Evolutionary conservation across 164 flowering plant genomes (phyloP).

Genomic region (Kingdonia uniflora): DNA sequence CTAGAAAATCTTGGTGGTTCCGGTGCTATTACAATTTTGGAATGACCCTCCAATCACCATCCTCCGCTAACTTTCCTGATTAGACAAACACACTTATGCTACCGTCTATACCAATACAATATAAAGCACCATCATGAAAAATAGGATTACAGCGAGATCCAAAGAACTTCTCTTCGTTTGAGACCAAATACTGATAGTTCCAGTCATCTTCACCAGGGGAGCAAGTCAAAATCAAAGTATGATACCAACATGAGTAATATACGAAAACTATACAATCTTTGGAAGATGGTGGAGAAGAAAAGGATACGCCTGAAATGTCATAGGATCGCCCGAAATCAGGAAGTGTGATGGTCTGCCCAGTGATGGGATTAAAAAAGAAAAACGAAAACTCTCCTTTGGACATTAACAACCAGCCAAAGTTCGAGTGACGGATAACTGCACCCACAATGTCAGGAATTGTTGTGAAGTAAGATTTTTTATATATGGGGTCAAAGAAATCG

Average conservation of each 20-base stretch:
- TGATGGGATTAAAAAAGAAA: neutral
- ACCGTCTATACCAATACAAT: neutral
- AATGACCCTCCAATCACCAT: too few species aligned
- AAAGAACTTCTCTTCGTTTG: neutral
- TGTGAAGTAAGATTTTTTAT: neutral
- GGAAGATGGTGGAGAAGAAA: conserved; percentile 1
- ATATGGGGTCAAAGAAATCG: neutral
- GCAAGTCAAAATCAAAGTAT: neutral
- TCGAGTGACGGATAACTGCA: neutral
- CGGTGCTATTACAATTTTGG: too few species aligned
- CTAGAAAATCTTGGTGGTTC: too few species aligned
- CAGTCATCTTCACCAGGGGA: neutral
- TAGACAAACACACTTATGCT: neutral
- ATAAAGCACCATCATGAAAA: neutral
- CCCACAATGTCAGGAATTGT: neutral
- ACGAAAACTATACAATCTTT: neutral
- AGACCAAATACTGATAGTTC: neutral
- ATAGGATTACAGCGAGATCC: neutral
- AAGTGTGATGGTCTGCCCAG: neutral
- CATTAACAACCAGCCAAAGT: conserved; percentile 1
- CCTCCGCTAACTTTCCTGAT: too few species aligned
- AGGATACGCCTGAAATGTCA: neutral
- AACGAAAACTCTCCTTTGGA: neutral
- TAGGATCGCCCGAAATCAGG: neutral
- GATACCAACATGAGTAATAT: neutral